A percentile compares a stretch with the other conserved stretches of the same genome.
phyloP scores from a whole-genome alignment of 2,329 filamentous ascomycete species.

The Hymenoscyphus fructigenus region DNA sequence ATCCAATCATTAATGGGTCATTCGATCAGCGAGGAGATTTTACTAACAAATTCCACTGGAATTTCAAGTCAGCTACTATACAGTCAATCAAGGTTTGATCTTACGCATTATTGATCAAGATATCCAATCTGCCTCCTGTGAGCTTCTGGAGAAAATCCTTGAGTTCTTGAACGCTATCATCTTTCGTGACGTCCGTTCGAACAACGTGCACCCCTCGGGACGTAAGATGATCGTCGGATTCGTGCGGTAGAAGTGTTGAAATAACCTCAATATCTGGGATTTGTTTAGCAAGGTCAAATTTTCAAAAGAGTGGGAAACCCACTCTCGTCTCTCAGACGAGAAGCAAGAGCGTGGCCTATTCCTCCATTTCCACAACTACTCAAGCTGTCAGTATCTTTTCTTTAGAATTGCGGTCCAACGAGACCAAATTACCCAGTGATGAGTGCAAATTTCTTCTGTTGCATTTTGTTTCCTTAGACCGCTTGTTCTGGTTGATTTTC shows the following conservation, averaged over 20 bases:
- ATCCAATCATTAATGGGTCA: neutral
- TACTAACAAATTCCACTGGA: neutral
- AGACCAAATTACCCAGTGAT: neutral
- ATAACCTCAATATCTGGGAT: neutral
- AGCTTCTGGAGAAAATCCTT: conserved; percentile 1
- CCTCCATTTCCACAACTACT: neutral
- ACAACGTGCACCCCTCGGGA: neutral
- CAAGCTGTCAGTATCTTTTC: neutral
- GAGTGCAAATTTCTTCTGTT: neutral
- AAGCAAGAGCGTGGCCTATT: neutral
- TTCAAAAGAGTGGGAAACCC: neutral
- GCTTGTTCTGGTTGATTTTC: neutral
- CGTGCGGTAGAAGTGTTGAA: neutral
- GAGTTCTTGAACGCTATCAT: neutral
- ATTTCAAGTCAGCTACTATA: neutral
- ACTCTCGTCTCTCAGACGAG: neutral
- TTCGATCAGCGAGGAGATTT: neutral
- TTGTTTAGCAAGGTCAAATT: neutral
- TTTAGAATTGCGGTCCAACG: neutral
- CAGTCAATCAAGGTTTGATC: neutral
- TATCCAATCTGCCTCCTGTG: neutral
- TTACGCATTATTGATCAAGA: conserved; percentile 3
- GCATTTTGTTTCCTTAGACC: neutral
- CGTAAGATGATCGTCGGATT: neutral
- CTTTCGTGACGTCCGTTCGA: neutral